Percentiles rank a stretch among this genome's conserved stretches.
These are phyloP conservation scores for Cordyceps fumosorosea DNA, from an alignment of 2,329 filamentous ascomycete species.

Conservation along the genomic window DNA sequence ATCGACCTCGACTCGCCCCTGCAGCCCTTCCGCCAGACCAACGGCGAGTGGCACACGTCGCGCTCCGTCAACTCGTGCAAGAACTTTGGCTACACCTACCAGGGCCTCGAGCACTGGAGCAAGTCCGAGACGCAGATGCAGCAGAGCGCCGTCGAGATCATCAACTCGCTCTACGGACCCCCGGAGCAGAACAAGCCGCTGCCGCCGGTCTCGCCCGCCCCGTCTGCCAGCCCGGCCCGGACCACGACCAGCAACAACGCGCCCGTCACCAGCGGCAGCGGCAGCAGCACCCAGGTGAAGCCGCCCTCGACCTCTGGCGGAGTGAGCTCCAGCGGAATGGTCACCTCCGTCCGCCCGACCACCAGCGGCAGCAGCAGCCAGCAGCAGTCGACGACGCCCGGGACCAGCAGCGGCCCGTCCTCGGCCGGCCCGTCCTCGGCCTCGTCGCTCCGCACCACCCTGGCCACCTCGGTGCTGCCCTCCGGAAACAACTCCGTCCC, in stretches of 20 bases:
- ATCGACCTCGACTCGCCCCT: conserved; percentile 39
- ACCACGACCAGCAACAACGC: neutral
- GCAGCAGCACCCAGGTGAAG: neutral
- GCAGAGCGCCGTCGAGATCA: conserved; percentile 23
- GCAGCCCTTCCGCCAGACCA: conserved; percentile 41
- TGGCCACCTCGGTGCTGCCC: too few relatives aligned
- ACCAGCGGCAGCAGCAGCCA: neutral
- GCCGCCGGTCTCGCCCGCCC: neutral
- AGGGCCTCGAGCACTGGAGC: conserved; percentile 31
- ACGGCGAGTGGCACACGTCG: conserved; percentile 37
- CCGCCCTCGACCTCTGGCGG: too few relatives aligned
- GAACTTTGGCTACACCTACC: conserved; percentile 33
- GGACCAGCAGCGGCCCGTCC: too few relatives aligned
- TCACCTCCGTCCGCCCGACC: too few relatives aligned
- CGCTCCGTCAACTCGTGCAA: conserved; percentile 26
- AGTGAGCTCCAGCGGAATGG: too few relatives aligned
- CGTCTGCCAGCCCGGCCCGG: neutral
- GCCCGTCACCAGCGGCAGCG: neutral
- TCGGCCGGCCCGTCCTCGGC: too few relatives aligned
- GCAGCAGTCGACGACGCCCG: too few relatives aligned
- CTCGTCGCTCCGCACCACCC: too few relatives aligned
- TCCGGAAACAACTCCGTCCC: too few relatives aligned
- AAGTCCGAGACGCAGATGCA: conserved; percentile 26
- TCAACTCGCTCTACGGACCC: conserved; percentile 30
- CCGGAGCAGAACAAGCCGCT: neutral